Conservation (phyloP, 2,329 filamentous ascomycete species). For the Fusarium sulawesiense region DNA sequence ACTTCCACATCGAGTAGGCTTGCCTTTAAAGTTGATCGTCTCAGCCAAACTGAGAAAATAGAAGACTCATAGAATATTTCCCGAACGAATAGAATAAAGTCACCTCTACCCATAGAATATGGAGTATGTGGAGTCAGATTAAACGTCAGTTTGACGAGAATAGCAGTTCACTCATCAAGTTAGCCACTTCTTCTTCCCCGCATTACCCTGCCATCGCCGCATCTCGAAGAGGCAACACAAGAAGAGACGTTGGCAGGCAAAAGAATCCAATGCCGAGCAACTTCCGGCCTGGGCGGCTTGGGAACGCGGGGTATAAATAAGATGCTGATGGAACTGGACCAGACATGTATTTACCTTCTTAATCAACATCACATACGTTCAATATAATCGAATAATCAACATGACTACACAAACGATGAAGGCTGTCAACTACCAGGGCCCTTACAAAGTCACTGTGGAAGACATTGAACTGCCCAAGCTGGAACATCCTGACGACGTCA, state of each 20-base stretch:
- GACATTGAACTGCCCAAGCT: constrained; percentile 68
- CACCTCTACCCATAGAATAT: neutral
- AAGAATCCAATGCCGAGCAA: constrained; percentile 23
- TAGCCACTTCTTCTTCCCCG: constrained; percentile 23
- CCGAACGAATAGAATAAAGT: neutral
- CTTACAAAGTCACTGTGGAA: constrained; percentile 71
- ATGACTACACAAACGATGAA: constrained; percentile 61
- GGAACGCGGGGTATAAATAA: constrained; percentile 31
- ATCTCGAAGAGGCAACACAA: constrained; percentile 25
- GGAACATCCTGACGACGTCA: constrained; percentile 72
- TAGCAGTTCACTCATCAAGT: neutral
- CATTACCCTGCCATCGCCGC: constrained; percentile 21
- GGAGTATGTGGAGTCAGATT: neutral
- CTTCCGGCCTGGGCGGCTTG: constrained; percentile 7
- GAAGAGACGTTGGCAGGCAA: constrained; percentile 7
- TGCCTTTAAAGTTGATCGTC: too few species aligned
- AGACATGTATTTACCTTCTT: neutral
- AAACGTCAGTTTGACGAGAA: constrained; percentile 6
- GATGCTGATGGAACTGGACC: neutral
- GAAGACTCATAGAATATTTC: neutral
- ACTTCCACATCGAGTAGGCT: neutral
- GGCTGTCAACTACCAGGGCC: constrained; percentile 71
- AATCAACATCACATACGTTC: neutral
- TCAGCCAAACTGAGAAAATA: neutral
- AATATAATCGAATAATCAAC: constrained; percentile 5